Base-by-base conservation (phyloP, 306 rosid species). In the Vigna nakashimae region DNA sequence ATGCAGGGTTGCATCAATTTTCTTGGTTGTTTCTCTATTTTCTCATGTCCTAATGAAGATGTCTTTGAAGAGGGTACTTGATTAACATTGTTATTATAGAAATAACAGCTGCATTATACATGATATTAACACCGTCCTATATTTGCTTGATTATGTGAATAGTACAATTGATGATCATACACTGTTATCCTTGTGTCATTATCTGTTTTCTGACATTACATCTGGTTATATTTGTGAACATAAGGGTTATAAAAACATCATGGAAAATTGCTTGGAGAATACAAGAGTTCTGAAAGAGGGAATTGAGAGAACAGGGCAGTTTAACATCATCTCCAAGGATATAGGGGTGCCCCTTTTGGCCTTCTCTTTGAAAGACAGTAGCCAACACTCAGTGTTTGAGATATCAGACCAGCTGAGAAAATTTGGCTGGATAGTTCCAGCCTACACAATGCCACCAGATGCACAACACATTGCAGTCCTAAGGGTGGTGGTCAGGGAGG, bases 371-470 rank as follows among this genome's bases (percentile, higher is more conserved):
- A 91, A 89, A 84, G 96, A 91, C 90, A 89, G 93, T 52, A 87
- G 82, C 83, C 80, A 83, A 7, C 86, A 90, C 89, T 87, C 96
- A 0, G 98, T 94, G 30, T 94, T 94, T 28, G 89, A 92, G 79
- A 80, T 94, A 72, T 36, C 98, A 2, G 97, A 92, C 59, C 79
- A 76, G 53, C 77, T 92, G 67, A 87, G 93, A 68, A 88, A 74
- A 80, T 94, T 49, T 0, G 90, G 97, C 32, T 94, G 97, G 97
- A 92, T 90, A 15, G 97, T 94, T 79, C 98, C 98, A 0, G 98
- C 98, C 58, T 94, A 94, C 60, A 86, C 93, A 10, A 92, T 94
- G 97, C 97, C 98, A 0, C 73, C 95, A 0, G 68, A 94, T 0
- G 97, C 94, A 0, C 69, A 94, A 56, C 87, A 90, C 71, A 40